Evolutionary conservation across 192 early-diverging fungal genomes (phyloP).

Genomic region (Coemansia interrupta): DNA sequence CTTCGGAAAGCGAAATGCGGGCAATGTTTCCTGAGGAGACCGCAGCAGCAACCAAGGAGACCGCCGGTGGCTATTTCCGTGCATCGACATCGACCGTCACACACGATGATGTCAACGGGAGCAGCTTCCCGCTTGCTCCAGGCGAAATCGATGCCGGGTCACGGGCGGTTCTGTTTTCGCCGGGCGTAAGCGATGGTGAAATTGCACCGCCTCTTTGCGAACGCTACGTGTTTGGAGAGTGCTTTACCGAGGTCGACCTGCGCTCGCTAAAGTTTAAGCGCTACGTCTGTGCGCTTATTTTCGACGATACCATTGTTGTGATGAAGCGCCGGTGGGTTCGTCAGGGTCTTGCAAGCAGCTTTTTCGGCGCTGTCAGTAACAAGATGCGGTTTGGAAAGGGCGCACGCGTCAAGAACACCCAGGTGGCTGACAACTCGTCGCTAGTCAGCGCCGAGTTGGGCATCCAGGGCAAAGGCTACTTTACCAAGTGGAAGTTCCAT

Average conservation of each 20-base stretch:
- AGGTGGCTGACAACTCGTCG: conserved; percentile 48
- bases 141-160: conserved; percentile 60
- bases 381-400: conserved; percentile 53
- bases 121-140: conserved; percentile 54
- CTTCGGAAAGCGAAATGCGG: conserved; percentile 56
- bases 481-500: conserved; percentile 69
- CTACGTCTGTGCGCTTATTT: conserved; percentile 61
- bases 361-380: conserved; percentile 56
- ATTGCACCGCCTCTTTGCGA: conserved; percentile 53
- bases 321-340: conserved; percentile 65
- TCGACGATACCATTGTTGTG: conserved; percentile 64
- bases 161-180: conserved; percentile 56
- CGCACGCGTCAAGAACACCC: conserved; percentile 27
- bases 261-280: conserved; percentile 61
- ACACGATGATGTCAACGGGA: conserved; percentile 19
- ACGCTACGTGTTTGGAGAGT: conserved; percentile 65
- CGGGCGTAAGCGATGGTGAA: conserved; percentile 55
- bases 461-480: conserved; percentile 59
- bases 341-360: conserved; percentile 51
- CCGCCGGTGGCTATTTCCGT: conserved; percentile 44
- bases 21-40: conserved; percentile 55
- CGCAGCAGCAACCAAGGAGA: conserved; percentile 48
- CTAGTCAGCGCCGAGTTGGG: conserved; percentile 54
- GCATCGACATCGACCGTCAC: conserved; percentile 29
- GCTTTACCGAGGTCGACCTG: conserved; percentile 63